Percentiles rank a stretch among this genome's conserved stretches.
Evolutionary conservation across 257 asterid species (phyloP).

Genomic region (Plantago elongata): DNA sequence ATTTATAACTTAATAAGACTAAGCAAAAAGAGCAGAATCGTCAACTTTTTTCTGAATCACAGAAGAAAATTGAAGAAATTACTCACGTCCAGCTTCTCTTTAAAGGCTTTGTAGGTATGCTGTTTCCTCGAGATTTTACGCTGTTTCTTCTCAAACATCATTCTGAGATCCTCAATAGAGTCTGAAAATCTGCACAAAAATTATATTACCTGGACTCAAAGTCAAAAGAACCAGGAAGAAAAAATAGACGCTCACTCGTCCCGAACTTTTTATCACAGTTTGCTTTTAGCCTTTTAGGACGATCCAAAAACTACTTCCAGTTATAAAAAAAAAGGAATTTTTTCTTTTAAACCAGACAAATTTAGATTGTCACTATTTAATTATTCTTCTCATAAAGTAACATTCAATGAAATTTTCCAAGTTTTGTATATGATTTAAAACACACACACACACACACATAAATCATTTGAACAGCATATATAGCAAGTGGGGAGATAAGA

Average conservation of each 20-base stretch:
- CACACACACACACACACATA: no score
- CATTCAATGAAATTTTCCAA: no score
- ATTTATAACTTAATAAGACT: neutral
- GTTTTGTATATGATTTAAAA: no score
- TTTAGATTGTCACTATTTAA: no score
- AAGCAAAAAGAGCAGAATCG: neutral
- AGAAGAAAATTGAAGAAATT: constrained; percentile 19
- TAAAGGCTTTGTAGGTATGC: constrained; percentile 55
- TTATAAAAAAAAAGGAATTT: no score
- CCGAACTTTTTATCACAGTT: no score
- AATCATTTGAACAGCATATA: no score
- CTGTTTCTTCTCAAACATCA: constrained; percentile 53
- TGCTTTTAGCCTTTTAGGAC: no score
- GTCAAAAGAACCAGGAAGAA: constrained; percentile 12
- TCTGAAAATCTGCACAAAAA: constrained; percentile 63
- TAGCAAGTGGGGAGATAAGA: no score
- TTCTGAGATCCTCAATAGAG: constrained; percentile 75
- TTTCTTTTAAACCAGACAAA: no score
- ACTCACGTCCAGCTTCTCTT: constrained; percentile 69
- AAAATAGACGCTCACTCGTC: neutral
- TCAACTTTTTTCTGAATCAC: neutral
- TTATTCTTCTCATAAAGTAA: no score
- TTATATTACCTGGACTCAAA: constrained; percentile 10
- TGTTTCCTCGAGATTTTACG: constrained; percentile 62
- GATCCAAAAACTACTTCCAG: no score